Evolutionary conservation across 768 basidiomycete species (phyloP), one percentile per base, ranked within the genome.

Genomic region (Amanita thiersii): DNA sequence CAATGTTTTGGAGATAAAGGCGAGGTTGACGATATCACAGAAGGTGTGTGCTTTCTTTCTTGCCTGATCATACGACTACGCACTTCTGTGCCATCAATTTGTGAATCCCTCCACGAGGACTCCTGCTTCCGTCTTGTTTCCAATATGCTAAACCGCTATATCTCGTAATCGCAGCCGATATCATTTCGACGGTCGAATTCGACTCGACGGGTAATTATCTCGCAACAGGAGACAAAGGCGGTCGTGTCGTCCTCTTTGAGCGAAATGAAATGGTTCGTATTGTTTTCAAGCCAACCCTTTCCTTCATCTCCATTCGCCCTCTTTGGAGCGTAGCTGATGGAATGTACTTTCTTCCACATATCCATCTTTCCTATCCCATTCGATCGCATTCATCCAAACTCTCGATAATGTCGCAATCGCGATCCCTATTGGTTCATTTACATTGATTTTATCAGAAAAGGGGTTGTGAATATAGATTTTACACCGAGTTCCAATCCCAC

Each of bases 1-100:
- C 96, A 99, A 59, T 99, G 96, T 69, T 99, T 99, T 59, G 96
- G 96, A 50, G 96, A 99, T 75, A 99, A 99, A 77, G 94, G 87
- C 53, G 88, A 96, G 62, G 94, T 98, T 25, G 96, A 97, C 59
- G 96, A 99, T 63, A 98, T 99, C 58, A 99, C 96, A 46, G 96
- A 99, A 73, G 96, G 92, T 92, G 49, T 47, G 74, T 56, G 40
- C 49, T 38, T 46, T 28, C 26, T 41, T 34, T 20, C 18, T 9
- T 23, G 14, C 25, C 20, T 21, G 38, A 40, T 19, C 14, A 28
- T 45, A 31, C 25, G 31, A 45, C 21, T 19, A 14, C 25, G 26
- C 34, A 10, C 11, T 21, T 35, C 45, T n/a, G n/a, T n/a, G n/a
- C n/a, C n/a, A 33, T 15, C 26, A n/a, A n/a, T n/a, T n/a, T n/a